These are phyloP conservation scores for Berberis thunbergii DNA, from an alignment of 164 flowering plant genomes.

Conservation along the genomic window DNA sequence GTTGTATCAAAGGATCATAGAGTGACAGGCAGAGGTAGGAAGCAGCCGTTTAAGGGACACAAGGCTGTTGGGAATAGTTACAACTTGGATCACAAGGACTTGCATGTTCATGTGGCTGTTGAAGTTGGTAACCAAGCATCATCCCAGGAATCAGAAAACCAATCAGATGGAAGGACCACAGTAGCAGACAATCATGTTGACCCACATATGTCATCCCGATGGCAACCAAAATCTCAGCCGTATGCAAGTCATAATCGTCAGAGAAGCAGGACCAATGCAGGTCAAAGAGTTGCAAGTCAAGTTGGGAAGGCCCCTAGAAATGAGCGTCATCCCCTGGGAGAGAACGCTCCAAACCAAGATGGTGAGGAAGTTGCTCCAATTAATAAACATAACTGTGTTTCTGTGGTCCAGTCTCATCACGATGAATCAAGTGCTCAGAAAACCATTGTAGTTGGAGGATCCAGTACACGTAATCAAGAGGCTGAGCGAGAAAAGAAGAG, in stretches of 20 bases:
- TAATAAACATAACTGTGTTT: neutral
- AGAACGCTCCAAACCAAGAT: constrained; percentile 8
- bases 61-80: constrained; percentile 21
- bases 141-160: constrained; percentile 21
- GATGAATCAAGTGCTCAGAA: constrained; percentile 17
- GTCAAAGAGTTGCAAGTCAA: constrained; percentile 24
- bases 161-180: constrained; percentile 24
- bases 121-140: constrained; percentile 16
- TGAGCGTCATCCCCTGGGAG: constrained; percentile 23
- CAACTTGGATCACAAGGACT: constrained; percentile 28
- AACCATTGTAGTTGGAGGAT: constrained; percentile 15
- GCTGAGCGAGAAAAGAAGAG: constrained; percentile 33
- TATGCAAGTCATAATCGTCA: constrained; percentile 22
- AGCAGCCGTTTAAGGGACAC: constrained; percentile 31
- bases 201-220: constrained; percentile 47
- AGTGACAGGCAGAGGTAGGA: constrained; percentile 40
- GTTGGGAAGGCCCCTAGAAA: constrained; percentile 20
- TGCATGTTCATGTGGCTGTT: constrained; percentile 16
- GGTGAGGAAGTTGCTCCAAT: constrained; percentile 11
- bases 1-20: constrained; percentile 38
- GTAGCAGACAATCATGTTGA: constrained; percentile 36
- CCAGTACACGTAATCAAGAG: constrained; percentile 20
- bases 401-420: constrained; percentile 11
- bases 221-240: constrained; percentile 74
- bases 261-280: constrained; percentile 26